These are phyloP conservation scores for Cladosporium sp. DNA, from an alignment of 2,329 filamentous ascomycete genomes.

Conservation along the genomic window DNA sequence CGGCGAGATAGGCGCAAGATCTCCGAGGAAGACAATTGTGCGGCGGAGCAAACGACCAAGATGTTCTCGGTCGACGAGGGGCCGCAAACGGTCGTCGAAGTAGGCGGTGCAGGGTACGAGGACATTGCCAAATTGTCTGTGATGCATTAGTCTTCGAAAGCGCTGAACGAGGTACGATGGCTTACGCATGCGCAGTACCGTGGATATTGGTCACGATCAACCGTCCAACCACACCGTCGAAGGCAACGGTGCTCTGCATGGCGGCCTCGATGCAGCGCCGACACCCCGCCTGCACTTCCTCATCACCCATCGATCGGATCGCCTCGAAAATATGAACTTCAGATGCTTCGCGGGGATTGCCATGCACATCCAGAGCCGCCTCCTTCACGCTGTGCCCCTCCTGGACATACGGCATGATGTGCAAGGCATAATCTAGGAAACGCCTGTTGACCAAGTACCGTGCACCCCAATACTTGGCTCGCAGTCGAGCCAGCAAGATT, in stretches of 20 bases:
- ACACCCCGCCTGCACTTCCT: slow-evolving; percentile 27
- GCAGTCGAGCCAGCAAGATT: slow-evolving; percentile 76
- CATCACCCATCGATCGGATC: slow-evolving; percentile 26
- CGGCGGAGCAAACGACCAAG: slow-evolving; percentile 61
- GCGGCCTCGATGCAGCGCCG: slow-evolving; percentile 64
- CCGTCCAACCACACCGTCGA: slow-evolving; percentile 64
- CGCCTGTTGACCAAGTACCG: slow-evolving; percentile 85
- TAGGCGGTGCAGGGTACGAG: slow-evolving; percentile 80
- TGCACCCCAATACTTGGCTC: slow-evolving; percentile 93
- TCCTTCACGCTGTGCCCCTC: slow-evolving; percentile 20
- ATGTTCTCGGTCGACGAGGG: slow-evolving; percentile 50
- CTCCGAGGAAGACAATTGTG: slow-evolving; percentile 72
- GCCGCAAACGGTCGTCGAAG: slow-evolving; percentile 40
- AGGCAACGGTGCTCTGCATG: slow-evolving; percentile 79
- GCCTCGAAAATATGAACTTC: slow-evolving; percentile 34
- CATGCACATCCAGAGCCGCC: slow-evolving; percentile 27
- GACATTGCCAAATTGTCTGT: slow-evolving; percentile 98
- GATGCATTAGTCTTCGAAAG: slow-evolving; percentile 38
- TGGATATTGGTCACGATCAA: slow-evolving; percentile 93
- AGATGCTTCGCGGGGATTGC: slow-evolving; percentile 27
- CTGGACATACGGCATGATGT: slow-evolving; percentile 38
- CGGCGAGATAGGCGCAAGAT: slow-evolving; percentile 68
- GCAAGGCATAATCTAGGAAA: slow-evolving; percentile 60
- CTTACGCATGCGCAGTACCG: slow-evolving; percentile 93
- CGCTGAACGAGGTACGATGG: too few species aligned